Conservation (phyloP, 345 rosid species). For the Gossypium bickii region DNA sequence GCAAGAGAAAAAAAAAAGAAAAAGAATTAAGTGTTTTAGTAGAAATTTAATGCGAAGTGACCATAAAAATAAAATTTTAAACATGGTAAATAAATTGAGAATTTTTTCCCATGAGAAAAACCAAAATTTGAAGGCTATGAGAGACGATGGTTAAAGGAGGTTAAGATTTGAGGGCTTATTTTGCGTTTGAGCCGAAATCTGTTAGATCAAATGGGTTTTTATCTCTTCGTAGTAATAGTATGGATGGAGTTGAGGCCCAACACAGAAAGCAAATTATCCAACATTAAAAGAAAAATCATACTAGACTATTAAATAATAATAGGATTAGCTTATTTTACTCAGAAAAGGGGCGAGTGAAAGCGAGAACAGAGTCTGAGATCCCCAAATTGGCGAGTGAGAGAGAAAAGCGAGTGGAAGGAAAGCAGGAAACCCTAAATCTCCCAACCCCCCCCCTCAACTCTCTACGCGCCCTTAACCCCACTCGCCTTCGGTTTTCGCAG, state of each 20-base stretch:
- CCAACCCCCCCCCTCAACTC: background rate
- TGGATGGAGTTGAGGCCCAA: background rate
- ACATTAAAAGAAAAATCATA: background rate
- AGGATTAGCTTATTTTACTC: background rate
- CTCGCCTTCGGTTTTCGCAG: conserved; percentile 22
- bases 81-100: too few relatives aligned
- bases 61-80: too few relatives aligned
- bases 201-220: too few relatives aligned
- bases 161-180: too few relatives aligned
- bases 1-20: too few relatives aligned
- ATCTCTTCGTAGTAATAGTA: too few relatives aligned
- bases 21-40: too few relatives aligned
- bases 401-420: conserved; percentile 17
- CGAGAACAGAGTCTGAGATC: conserved; percentile 2
- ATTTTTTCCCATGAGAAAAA: too few relatives aligned
- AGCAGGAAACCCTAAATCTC: conserved; percentile 16
- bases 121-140: too few relatives aligned
- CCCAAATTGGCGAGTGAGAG: conserved; percentile 23
- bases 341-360: conserved; percentile 16
- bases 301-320: background rate
- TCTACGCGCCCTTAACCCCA: conserved; percentile 24
- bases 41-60: too few relatives aligned
- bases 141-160: too few relatives aligned
- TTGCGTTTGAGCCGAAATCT: too few relatives aligned
- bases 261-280: background rate